phyloP scores from a whole-genome alignment of 768 basidiomycete genomes.

The Lactifluus hygrophoroides region DNA sequence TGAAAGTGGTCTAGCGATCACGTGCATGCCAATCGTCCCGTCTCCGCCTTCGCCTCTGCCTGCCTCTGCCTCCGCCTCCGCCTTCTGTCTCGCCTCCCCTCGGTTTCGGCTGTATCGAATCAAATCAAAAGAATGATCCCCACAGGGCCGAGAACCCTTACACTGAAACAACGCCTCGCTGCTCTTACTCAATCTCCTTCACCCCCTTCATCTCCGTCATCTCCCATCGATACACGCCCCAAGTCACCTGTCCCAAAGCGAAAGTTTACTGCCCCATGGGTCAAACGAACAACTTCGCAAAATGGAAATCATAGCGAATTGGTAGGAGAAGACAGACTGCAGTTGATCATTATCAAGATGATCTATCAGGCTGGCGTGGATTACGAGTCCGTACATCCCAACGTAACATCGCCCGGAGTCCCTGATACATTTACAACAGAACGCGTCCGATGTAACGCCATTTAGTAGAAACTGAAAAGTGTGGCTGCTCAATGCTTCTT shows the following conservation, averaged over 20 bases:
- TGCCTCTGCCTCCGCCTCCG: not conserved
- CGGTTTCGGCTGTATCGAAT: too few species aligned
- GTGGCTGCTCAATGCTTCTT: not conserved
- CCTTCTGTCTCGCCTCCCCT: not conserved
- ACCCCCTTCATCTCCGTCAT: conserved; percentile 40
- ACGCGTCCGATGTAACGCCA: conserved; percentile 69
- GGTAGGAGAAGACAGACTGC: conserved; percentile 37
- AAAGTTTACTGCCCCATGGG: conserved; percentile 45
- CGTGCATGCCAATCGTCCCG: too few species aligned
- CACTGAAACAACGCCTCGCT: conserved; percentile 58
- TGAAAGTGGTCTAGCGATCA: too few species aligned
- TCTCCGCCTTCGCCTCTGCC: too few species aligned
- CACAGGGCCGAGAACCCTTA: conserved; percentile 23
- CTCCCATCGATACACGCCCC: conserved; percentile 24
- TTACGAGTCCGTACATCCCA: conserved; percentile 55
- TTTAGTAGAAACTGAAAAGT: not conserved
- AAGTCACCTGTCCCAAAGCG: conserved; percentile 28
- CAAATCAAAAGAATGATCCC: conserved; percentile 1
- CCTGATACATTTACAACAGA: conserved; percentile 32
- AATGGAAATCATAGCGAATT: conserved; percentile 18
- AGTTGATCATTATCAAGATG: conserved; percentile 58
- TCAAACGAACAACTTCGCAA: conserved; percentile 31
- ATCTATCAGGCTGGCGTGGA: conserved; percentile 89
- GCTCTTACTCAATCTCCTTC: conserved; percentile 47
- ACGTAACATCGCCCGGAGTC: not conserved